A percentile compares a stretch with the other conserved stretches of the same genome.
Evolutionary conservation across 176 grass and related monocot species (phyloP).

Genomic region (Eragrostis nindensis): DNA sequence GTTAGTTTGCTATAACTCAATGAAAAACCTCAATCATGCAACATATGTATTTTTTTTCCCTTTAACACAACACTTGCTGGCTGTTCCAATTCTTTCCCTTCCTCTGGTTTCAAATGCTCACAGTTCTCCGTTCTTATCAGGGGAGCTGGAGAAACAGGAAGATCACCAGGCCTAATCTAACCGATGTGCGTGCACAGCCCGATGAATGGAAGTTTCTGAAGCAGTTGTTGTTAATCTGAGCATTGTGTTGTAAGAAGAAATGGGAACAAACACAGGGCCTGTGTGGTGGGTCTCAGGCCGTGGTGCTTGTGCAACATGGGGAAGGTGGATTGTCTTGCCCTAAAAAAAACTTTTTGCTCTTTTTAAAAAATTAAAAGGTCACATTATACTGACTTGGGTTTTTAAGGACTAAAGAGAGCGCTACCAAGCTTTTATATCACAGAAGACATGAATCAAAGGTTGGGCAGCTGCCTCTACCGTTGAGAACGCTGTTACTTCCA

Average conservation of each 20-base stretch:
- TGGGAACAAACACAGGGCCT: slow-evolving; percentile 7
- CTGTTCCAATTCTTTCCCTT: not conserved
- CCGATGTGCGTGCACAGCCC: not conserved
- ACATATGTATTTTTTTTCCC: not conserved
- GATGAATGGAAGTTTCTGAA: slow-evolving; percentile 37
- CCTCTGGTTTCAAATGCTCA: slow-evolving; percentile 10
- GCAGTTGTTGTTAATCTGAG: slow-evolving; percentile 24
- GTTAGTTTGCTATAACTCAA: slow-evolving; percentile 11
- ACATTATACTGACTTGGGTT: slow-evolving; percentile 30
- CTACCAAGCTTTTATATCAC: slow-evolving; percentile 19
- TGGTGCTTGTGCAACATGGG: slow-evolving; percentile 41
- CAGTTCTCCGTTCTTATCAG: slow-evolving; percentile 38
- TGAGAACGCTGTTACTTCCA: too few species aligned
- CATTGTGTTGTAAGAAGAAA: slow-evolving; percentile 34
- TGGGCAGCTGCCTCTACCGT: too few species aligned
- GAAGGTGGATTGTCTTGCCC: slow-evolving; percentile 33
- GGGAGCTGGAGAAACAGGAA: slow-evolving; percentile 51
- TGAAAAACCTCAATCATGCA: not conserved
- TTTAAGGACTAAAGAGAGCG: slow-evolving; percentile 23
- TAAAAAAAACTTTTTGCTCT: slow-evolving; percentile 49
- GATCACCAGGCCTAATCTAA: slow-evolving; percentile 52
- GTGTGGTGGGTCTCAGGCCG: slow-evolving; percentile 26
- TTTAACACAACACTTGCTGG: slow-evolving; percentile 22
- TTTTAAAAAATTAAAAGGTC: slow-evolving; percentile 45
- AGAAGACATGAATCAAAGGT: too few species aligned